Evolutionary conservation across 495 filamentous ascomycete species (phyloP).

Genomic region (Aspergillus leporis): DNA sequence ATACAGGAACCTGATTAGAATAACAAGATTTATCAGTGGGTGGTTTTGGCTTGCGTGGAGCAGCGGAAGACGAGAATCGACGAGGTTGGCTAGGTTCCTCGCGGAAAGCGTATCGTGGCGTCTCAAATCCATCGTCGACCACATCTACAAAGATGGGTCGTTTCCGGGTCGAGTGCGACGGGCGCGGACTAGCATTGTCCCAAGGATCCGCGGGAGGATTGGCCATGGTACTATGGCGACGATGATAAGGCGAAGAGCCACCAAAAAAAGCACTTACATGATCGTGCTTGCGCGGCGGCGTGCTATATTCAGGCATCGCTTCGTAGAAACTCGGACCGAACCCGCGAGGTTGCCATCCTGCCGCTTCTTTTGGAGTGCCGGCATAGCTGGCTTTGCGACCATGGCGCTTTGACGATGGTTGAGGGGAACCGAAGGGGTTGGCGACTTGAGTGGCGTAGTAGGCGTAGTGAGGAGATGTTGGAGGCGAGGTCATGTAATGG

Average conservation of each 20-base stretch:
- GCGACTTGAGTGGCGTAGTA: conserved; percentile 47
- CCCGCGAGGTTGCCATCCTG: conserved; percentile 38
- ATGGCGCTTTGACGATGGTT: conserved; percentile 43
- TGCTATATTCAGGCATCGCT: conserved; percentile 47
- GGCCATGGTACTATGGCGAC: conserved; percentile 40
- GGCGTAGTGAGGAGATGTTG: conserved; percentile 52
- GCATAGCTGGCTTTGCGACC: conserved; percentile 50
- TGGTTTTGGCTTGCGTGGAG: conserved; percentile 49
- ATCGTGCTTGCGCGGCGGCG: conserved; percentile 54
- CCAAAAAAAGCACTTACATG: conserved; percentile 59
- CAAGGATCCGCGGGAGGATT: conserved; percentile 38
- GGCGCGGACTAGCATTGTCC: conserved; percentile 40
- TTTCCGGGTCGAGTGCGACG: conserved; percentile 45
- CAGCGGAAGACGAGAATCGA: conserved; percentile 36
- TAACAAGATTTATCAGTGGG: conserved; percentile 56
- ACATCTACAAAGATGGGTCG: conserved; percentile 56
- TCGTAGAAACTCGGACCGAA: conserved; percentile 45
- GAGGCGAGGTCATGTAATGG: conserved; percentile 52
- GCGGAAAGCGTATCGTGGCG: conserved; percentile 28
- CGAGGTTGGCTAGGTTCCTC: conserved; percentile 33
- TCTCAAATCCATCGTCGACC: conserved; percentile 53
- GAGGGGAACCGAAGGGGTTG: conserved; percentile 41
- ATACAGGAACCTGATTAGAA: conserved; percentile 49
- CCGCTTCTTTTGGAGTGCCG: conserved; percentile 36
- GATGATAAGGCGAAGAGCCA: conserved; percentile 28